Conservation (phyloP, 306 rosid genomes). For the Malus fusca region DNA sequence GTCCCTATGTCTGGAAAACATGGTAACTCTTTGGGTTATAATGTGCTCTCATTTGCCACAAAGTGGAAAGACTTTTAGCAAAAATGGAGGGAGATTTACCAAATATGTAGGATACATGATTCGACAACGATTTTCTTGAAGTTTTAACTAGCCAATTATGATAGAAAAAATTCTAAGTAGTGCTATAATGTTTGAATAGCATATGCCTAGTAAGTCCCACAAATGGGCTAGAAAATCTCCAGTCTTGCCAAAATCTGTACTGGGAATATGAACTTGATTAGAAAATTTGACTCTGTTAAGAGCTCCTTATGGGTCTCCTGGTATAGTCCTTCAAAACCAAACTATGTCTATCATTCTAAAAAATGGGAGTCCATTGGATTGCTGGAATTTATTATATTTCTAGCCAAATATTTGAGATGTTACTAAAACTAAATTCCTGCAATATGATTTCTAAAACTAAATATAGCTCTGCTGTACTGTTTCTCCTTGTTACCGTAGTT, state of each 20-base stretch:
- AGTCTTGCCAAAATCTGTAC: background rate
- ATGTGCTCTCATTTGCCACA: conserved; percentile 4
- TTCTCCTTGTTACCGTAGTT: background rate
- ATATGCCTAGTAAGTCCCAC: background rate
- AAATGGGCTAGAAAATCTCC: background rate
- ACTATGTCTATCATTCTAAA: background rate
- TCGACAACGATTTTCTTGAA: background rate
- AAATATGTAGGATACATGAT: background rate
- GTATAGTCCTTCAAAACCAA: background rate
- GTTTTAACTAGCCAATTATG: background rate
- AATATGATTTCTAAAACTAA: background rate
- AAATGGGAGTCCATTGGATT: background rate
- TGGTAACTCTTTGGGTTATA: conserved; percentile 6
- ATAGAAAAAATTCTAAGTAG: too few relatives aligned
- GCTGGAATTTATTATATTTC: background rate
- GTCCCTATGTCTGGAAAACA: conserved; percentile 2
- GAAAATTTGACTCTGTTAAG: background rate
- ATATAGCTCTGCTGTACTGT: background rate
- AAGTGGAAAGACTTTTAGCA: background rate
- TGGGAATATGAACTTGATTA: background rate
- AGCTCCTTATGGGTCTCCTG: background rate
- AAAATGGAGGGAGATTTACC: background rate
- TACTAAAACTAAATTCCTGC: background rate
- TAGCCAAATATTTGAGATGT: background rate
- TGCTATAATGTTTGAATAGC: background rate